Conservation (phyloP, 345 rosid species). For the Gossypium turneri region DNA sequence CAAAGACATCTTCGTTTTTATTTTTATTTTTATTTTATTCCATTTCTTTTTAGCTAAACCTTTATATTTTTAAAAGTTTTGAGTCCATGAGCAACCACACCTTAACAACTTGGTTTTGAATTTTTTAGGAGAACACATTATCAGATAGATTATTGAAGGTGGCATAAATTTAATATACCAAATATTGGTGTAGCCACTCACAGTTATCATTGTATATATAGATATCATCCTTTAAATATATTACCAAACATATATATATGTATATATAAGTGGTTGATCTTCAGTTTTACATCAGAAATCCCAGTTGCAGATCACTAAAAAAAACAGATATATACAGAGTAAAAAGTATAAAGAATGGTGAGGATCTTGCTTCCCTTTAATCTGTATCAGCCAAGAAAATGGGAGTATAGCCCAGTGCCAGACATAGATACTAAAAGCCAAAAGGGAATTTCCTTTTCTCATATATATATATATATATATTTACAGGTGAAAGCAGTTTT, state of each 20-base stretch:
- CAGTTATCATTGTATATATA: no score
- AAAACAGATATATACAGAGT: no score
- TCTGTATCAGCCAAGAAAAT: constrained; percentile 1
- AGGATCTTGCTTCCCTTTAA: background rate
- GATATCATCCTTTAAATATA: no score
- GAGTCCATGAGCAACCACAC: background rate
- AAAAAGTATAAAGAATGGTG: no score
- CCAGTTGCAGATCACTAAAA: no score
- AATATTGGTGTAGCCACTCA: constrained; percentile 5
- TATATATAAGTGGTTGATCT: no score
- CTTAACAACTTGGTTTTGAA: background rate
- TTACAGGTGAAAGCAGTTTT: constrained; percentile 4
- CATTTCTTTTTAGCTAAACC: background rate
- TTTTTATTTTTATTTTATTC: background rate
- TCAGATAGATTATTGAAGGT: background rate
- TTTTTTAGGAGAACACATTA: constrained; percentile 1
- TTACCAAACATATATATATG: no score
- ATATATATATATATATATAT: background rate
- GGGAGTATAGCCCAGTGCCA: background rate
- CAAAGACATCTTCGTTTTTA: background rate
- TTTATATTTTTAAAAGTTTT: background rate
- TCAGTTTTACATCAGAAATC: no score
- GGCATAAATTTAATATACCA: no score
- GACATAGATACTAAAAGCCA: background rate
- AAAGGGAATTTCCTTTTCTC: background rate